phyloP scores from a whole-genome alignment of 177 flowering plant species.

The Vitis hybrid region DNA sequence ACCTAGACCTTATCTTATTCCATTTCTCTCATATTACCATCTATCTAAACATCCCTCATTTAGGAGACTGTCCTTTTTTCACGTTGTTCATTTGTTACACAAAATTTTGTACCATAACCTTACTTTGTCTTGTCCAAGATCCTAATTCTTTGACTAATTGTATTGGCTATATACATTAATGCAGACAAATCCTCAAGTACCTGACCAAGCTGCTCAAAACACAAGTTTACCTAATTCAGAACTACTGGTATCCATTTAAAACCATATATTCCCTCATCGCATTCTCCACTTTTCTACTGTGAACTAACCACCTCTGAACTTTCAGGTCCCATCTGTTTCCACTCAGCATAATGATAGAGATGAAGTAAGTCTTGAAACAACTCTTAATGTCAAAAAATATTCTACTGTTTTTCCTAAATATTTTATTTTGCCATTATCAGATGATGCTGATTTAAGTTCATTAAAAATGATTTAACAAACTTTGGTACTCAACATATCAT shows the following conservation, averaged over 20 bases:
- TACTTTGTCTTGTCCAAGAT: not conserved
- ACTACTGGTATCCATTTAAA: not conserved
- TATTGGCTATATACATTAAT: not conserved
- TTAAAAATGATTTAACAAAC: not conserved
- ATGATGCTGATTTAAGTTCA: not conserved
- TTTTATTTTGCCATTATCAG: not conserved
- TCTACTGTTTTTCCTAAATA: not conserved
- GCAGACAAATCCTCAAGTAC: not conserved
- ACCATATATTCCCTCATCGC: not conserved
- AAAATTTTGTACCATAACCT: not conserved
- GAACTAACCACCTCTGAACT: not conserved
- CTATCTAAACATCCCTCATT: too few species aligned
- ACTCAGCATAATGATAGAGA: conserved; percentile 8
- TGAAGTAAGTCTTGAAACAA: conserved; percentile 14
- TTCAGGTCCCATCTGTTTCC: conserved; percentile 12
- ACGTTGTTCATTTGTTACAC: not conserved
- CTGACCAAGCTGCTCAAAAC: not conserved
- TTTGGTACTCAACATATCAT: not conserved
- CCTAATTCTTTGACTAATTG: not conserved
- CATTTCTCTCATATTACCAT: too few species aligned
- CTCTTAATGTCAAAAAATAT: not conserved
- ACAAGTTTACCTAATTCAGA: not conserved
- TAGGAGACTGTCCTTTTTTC: too few species aligned
- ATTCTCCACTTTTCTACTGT: not conserved
- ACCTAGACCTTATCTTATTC: too few species aligned